Base-by-base conservation (phyloP, 176 grass and related monocot species). In the Oryza meyeriana region DNA sequence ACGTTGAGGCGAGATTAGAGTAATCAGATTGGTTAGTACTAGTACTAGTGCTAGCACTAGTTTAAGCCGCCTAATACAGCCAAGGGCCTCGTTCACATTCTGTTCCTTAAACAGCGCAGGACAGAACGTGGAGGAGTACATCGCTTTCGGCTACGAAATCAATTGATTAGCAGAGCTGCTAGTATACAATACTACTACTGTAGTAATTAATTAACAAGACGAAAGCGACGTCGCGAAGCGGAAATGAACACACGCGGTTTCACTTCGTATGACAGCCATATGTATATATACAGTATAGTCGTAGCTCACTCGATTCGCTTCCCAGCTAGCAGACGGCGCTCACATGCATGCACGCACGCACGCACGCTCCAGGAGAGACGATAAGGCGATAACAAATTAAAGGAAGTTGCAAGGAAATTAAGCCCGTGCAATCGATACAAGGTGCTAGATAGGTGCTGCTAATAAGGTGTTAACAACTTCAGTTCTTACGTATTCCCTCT, bases 1-100 rank as follows among this genome's bases (percentile, higher is more conserved):
- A n/a, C 66, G 25, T 50, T 61, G 2, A 20, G 17, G 65, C 14
- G 61, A 20, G 48, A 69, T 72, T 20, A 45, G 47, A 40, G 12
- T 47, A 79, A 76, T 69, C 10, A 66, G 50, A 55, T 16, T 22
- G 18, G 20, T 55, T 55, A 55, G 50, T 55, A 16, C 5, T 20
- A 1, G 10, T 22, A 50, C 1, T 25, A 12, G 10, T 5, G 0
- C 12, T 22, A 50, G 3, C 8, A 12, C 2, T 11, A 28, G 55
- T 59, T 59, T 59, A 20, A 20, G 18, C n/a, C 3, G 82, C 87
- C 87, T 81, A 52, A 85, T 69, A 76, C 50, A 50, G 52, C 25
- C 87, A 70, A 76, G 63, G n/a, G 25, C 0, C 10, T 16, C 1
- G 71, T 85, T 85, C 87, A 89, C 71, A 76, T 71, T 28, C 25